These are phyloP conservation scores for Gentiana straminea DNA, from an alignment of 257 asterid species.

Conservation along the genomic window DNA sequence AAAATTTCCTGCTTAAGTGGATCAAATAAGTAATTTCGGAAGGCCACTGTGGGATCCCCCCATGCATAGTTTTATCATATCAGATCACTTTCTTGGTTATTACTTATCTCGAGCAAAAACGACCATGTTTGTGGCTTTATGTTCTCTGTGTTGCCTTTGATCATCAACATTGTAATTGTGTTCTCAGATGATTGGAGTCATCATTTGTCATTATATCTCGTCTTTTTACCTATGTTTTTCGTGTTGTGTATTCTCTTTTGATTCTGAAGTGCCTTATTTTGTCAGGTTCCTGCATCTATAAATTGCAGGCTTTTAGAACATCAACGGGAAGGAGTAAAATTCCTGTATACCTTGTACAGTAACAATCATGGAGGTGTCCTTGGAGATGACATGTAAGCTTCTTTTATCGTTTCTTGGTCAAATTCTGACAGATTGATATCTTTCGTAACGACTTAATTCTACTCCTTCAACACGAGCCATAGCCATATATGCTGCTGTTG, in stretches of 20 bases:
- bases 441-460: too few species aligned
- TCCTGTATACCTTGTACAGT: slow-evolving; percentile 61
- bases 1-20: too few species aligned
- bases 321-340: slow-evolving; percentile 82
- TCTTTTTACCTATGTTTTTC: background rate
- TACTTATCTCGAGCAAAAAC: too few species aligned
- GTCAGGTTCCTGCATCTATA: slow-evolving; percentile 83
- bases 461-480: too few species aligned
- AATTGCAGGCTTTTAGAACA: slow-evolving; percentile 89
- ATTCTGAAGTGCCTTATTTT: background rate
- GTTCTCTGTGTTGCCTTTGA: background rate
- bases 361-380: slow-evolving; percentile 93
- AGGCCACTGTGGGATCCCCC: too few species aligned
- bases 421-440: too few species aligned
- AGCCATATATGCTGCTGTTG: too few species aligned
- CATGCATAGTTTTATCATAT: too few species aligned
- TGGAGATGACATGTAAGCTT: slow-evolving; percentile 91
- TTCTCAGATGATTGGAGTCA: too few species aligned
- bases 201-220: background rate
- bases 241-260: background rate
- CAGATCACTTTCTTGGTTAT: too few species aligned
- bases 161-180: background rate
- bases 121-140: background rate
- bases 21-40: too few species aligned
- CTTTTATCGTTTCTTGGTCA: background rate